Evolutionary conservation across 1,284 basidiomycete species (phyloP).

Genomic region (Golubevia sp.): DNA sequence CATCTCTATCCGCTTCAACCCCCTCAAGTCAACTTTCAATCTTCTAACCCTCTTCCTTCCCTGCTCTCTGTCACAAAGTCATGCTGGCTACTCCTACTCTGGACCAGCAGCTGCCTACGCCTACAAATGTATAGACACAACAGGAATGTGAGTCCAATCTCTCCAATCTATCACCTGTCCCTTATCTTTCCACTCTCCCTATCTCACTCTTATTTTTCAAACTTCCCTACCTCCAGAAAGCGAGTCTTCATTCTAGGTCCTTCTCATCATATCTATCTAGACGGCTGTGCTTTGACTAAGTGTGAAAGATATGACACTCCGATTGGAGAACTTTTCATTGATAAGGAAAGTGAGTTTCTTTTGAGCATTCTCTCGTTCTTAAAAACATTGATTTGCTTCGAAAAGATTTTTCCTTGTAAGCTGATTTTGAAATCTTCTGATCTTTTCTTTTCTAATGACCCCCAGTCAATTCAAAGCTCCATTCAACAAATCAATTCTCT

Average conservation of each 20-base stretch:
- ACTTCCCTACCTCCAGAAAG: constrained; percentile 67
- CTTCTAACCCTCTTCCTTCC: constrained; percentile 17
- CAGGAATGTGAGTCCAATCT: constrained; percentile 71
- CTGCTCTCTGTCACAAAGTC: constrained; percentile 66
- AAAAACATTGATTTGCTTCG: not conserved
- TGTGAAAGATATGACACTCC: constrained; percentile 83
- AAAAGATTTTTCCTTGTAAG: constrained; percentile 1
- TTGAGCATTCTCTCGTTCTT: not conserved
- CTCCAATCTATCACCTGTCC: not conserved
- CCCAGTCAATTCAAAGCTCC: constrained; percentile 74
- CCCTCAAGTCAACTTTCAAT: not conserved
- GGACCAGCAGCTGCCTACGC: constrained; percentile 94
- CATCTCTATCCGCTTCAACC: not conserved
- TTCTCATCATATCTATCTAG: constrained; percentile 87
- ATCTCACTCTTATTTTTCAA: not conserved
- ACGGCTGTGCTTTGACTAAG: constrained; percentile 80
- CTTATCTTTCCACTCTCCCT: not conserved
- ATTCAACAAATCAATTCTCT: constrained; percentile 73
- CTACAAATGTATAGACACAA: constrained; percentile 82
- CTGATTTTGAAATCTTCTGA: constrained; percentile 1
- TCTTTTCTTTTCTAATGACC: not conserved
- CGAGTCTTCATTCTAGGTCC: constrained; percentile 93
- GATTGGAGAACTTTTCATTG: constrained; percentile 78
- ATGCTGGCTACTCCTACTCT: constrained; percentile 95
- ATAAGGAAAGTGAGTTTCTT: constrained; percentile 72